phyloP scores from a whole-genome alignment of 495 filamentous ascomycete genomes.

The Podospora bellae-mahoneyi region DNA sequence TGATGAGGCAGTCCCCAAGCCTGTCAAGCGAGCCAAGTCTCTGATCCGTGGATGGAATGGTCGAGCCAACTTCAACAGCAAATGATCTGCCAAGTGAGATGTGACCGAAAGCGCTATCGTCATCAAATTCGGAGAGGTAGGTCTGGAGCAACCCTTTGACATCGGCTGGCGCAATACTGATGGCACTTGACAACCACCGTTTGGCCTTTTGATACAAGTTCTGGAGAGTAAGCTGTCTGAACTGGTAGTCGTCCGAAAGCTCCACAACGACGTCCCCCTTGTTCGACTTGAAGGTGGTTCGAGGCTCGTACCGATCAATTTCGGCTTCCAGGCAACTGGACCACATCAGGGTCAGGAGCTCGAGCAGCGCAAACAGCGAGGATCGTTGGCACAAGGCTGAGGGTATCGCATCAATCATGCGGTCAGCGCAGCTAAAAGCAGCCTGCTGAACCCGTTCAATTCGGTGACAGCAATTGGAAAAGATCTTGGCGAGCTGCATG shows the following conservation, averaged over 20 bases:
- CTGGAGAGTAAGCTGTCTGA: slow-evolving; percentile 73
- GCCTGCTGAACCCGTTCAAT: slow-evolving; percentile 84
- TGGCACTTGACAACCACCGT: slow-evolving; percentile 70
- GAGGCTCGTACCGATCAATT: slow-evolving; percentile 87
- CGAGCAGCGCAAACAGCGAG: slow-evolving; percentile 86
- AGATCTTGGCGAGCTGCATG: slow-evolving; percentile 76
- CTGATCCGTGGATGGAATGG: slow-evolving; percentile 85
- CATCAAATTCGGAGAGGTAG: slow-evolving; percentile 89
- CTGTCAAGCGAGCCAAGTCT: slow-evolving; percentile 73
- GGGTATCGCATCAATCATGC: slow-evolving; percentile 76
- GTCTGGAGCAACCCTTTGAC: slow-evolving; percentile 92
- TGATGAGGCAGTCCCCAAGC: slow-evolving; percentile 66
- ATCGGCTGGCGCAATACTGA: slow-evolving; percentile 87
- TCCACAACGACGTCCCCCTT: slow-evolving; percentile 76
- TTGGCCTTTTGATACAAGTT: slow-evolving; percentile 74
- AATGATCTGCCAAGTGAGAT: slow-evolving; percentile 93
- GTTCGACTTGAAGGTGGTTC: slow-evolving; percentile 69
- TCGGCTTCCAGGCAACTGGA: slow-evolving; percentile 88
- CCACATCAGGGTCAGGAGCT: slow-evolving; percentile 92
- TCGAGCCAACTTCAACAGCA: slow-evolving; percentile 84
- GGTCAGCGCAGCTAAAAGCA: slow-evolving; percentile 75
- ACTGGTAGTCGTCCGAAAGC: slow-evolving; percentile 81
- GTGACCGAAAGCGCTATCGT: slow-evolving; percentile 81
- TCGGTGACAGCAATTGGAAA: slow-evolving; percentile 86
- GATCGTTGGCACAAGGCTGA: slow-evolving; percentile 85